Conservation (phyloP, 2,329 filamentous ascomycete species). For the Clarireedia monteithiana region DNA sequence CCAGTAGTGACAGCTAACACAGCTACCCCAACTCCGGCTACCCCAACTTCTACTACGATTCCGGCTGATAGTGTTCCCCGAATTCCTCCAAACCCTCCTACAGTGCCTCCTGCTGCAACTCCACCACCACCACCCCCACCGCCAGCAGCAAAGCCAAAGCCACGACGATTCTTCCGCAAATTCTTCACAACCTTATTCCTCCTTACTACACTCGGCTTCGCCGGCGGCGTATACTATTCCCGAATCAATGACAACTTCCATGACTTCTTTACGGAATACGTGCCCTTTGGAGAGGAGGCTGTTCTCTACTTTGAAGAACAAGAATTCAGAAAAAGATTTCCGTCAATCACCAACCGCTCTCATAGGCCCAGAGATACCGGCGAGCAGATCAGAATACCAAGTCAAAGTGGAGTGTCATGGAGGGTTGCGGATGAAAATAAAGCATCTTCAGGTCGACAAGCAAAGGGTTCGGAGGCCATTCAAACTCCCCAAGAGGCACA, state of each 20-base stretch:
- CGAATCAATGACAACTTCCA: constrained; percentile 96
- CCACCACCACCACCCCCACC: constrained; percentile 33
- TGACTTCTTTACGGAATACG: constrained; percentile 96
- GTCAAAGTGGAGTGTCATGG: constrained; percentile 79
- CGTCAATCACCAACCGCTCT: constrained; percentile 34
- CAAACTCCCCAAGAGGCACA: constrained; percentile 25
- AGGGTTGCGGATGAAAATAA: constrained; percentile 59
- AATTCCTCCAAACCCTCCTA: constrained; percentile 33
- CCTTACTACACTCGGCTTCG: constrained; percentile 71
- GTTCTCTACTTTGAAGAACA: constrained; percentile 94
- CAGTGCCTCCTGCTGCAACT: constrained; percentile 31
- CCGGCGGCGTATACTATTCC: constrained; percentile 85
- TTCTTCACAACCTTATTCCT: constrained; percentile 69
- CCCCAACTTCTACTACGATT: constrained; percentile 35
- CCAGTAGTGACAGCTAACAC: constrained; percentile 17
- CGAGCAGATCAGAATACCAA: constrained; percentile 72
- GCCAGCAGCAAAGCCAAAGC: constrained; percentile 45
- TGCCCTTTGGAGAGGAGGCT: constrained; percentile 89
- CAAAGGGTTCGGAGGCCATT: constrained; percentile 28
- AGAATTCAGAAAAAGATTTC: constrained; percentile 84
- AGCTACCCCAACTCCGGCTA: constrained; percentile 22
- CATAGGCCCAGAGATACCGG: constrained; percentile 44
- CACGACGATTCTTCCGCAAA: constrained; percentile 64
- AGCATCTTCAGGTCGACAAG: constrained; percentile 47
- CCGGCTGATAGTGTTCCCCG: constrained; percentile 41